These are phyloP conservation scores for Aspergillus luchuensis DNA, from an alignment of 2,329 filamentous ascomycete species.

Conservation along the genomic window DNA sequence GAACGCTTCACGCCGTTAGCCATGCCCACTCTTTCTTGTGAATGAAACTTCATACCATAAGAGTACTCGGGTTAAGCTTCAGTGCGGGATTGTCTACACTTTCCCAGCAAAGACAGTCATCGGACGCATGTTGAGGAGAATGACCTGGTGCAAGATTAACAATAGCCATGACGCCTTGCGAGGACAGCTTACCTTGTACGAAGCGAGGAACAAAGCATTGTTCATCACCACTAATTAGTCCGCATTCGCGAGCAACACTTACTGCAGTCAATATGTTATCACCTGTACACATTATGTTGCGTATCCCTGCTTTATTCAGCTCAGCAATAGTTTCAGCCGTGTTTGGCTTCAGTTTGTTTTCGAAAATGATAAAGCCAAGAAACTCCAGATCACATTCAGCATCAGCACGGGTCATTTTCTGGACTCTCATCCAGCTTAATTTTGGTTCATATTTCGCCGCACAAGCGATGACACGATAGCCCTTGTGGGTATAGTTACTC, in stretches of 20 bases:
- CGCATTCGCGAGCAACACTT: slow-evolving; percentile 89
- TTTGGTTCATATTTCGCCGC: slow-evolving; percentile 86
- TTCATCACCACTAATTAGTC: slow-evolving; percentile 74
- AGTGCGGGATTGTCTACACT: slow-evolving; percentile 86
- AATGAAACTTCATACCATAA: slow-evolving; percentile 57
- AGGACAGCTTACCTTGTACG: slow-evolving; percentile 57
- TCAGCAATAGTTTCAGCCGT: slow-evolving; percentile 81
- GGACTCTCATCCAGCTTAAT: slow-evolving; percentile 88
- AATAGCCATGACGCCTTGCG: background rate
- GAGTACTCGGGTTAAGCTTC: slow-evolving; percentile 74
- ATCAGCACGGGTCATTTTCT: slow-evolving; percentile 86
- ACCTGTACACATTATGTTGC: slow-evolving; percentile 93
- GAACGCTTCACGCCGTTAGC: slow-evolving; percentile 59
- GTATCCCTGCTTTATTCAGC: slow-evolving; percentile 78
- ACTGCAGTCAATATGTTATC: slow-evolving; percentile 98
- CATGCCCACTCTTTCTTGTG: background rate
- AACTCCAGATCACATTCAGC: slow-evolving; percentile 85
- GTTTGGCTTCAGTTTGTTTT: slow-evolving; percentile 94
- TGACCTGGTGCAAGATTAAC: slow-evolving; percentile 54
- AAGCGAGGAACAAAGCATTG: slow-evolving; percentile 96
- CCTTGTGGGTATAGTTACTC: slow-evolving; percentile 88
- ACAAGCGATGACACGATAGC: slow-evolving; percentile 94
- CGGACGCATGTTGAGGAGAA: slow-evolving; percentile 70
- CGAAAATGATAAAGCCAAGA: slow-evolving; percentile 95
- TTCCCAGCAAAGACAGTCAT: slow-evolving; percentile 80